Conservation (phyloP, 108 stramenopile genomes). For the Skeletonema grethae region DNA sequence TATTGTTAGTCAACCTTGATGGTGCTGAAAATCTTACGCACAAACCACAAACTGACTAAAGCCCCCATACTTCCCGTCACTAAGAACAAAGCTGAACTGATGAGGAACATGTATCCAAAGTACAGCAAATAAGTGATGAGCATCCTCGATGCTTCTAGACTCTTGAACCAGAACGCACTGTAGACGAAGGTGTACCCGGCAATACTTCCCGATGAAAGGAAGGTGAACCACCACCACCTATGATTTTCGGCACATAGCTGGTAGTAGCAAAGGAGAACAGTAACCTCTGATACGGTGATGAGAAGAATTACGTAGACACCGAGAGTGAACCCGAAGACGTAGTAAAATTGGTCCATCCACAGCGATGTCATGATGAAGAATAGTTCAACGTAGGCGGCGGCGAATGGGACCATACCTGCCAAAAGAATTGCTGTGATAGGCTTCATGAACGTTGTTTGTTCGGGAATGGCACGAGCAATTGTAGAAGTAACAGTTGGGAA, state of each 20-base stretch:
- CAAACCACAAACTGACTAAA: constrained; percentile 93
- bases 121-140: constrained; percentile 97
- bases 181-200: constrained; percentile 94
- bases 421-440: constrained; percentile 76
- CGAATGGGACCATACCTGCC: constrained; percentile 96
- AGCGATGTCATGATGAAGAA: constrained; percentile 98
- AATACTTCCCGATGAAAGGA: constrained; percentile 92
- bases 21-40: constrained; percentile 92
- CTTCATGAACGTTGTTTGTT: constrained; percentile 79
- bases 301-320: constrained; percentile 94
- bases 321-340: constrained; percentile 98
- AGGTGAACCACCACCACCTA: constrained; percentile 99
- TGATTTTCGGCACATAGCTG: constrained; percentile 98
- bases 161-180: constrained; percentile 91
- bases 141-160: constrained; percentile 89
- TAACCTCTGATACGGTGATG: constrained; percentile 95
- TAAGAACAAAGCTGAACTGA: constrained; percentile 87
- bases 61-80: constrained; percentile 94
- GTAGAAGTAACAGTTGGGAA: constrained; percentile 91
- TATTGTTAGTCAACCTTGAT: constrained; percentile 96
- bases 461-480: constrained; percentile 92
- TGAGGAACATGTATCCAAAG: constrained; percentile 97
- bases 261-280: constrained; percentile 97
- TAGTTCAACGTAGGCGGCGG: constrained; percentile 97
- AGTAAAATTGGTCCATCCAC: constrained; percentile 99